phyloP scores from a whole-genome alignment of 129 eudicot genomes.

The Artemisia annua region DNA sequence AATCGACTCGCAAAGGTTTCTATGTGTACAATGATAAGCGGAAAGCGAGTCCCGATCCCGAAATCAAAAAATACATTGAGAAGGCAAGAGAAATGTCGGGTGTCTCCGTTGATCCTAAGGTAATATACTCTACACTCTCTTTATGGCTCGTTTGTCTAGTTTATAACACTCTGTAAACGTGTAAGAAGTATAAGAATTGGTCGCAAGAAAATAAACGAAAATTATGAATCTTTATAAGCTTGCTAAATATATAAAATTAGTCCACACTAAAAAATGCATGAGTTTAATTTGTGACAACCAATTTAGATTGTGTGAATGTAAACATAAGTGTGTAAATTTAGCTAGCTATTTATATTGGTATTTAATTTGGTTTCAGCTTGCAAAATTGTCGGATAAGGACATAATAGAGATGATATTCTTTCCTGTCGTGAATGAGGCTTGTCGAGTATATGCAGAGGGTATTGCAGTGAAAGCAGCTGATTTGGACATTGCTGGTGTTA shows the following conservation, averaged over 20 bases:
- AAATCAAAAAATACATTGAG: slow-evolving; percentile 65
- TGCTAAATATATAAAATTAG: too few species aligned
- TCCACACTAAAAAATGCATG: too few species aligned
- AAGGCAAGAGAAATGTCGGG: slow-evolving; percentile 84
- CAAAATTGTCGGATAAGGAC: slow-evolving; percentile 79
- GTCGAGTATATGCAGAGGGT: slow-evolving; percentile 90
- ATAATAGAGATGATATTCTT: slow-evolving; percentile 88
- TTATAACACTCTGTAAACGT: too few species aligned
- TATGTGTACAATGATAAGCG: slow-evolving; percentile 74
- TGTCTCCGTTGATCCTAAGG: slow-evolving; percentile 79
- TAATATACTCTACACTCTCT: slow-evolving; percentile 21
- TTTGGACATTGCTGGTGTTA: slow-evolving; percentile 76
- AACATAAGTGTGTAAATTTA: background rate
- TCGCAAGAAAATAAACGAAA: too few species aligned
- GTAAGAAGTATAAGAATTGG: too few species aligned
- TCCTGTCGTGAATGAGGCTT: slow-evolving; percentile 93
- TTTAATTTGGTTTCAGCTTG: slow-evolving; percentile 45
- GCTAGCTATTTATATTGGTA: background rate
- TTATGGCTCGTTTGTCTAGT: background rate
- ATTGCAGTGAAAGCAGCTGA: slow-evolving; percentile 89
- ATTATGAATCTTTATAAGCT: too few species aligned
- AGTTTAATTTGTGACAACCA: too few species aligned
- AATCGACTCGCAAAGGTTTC: slow-evolving; percentile 78
- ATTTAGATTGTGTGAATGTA: too few species aligned
- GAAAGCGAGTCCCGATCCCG: slow-evolving; percentile 88